Conservation (phyloP, 352 stramenopile genomes). For the Sclerospora graminicola region DNA sequence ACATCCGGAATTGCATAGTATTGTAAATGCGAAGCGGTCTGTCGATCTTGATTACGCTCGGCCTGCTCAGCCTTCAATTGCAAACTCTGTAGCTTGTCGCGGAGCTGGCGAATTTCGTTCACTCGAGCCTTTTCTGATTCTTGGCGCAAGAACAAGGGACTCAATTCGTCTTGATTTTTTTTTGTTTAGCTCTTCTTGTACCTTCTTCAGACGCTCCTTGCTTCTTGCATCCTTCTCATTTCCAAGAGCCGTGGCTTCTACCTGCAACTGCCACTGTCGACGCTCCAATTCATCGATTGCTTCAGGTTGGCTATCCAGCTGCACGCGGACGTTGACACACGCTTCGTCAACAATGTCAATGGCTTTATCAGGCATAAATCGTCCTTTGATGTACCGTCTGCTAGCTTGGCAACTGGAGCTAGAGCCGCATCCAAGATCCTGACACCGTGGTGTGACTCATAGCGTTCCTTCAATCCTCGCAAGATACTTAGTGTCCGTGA, state of each 20-base stretch:
- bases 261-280: constrained; percentile 90
- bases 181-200: constrained; percentile 88
- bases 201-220: constrained; percentile 84
- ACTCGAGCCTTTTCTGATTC: constrained; percentile 87
- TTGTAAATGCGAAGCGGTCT: constrained; percentile 94
- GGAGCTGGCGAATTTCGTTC: constrained; percentile 89
- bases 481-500: constrained; percentile 96
- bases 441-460: constrained; percentile 96
- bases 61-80: constrained; percentile 90
- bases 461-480: constrained; percentile 90
- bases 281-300: constrained; percentile 93
- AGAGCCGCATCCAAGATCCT: constrained; percentile 90
- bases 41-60: constrained; percentile 91
- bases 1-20: too few relatives aligned
- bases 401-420: constrained; percentile 91
- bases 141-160: constrained; percentile 86
- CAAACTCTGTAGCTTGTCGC: constrained; percentile 89
- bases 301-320: too few relatives aligned
- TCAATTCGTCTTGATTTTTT: constrained; percentile 88
- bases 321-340: too few relatives aligned
- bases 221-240: constrained; percentile 92
- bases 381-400: constrained; percentile 87
- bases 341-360: constrained; percentile 96
- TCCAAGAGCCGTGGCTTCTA: constrained; percentile 89
- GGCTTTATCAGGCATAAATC: constrained; percentile 91